These are phyloP conservation scores for Melaleuca alternifolia DNA, from an alignment of 345 rosid genomes.

Conservation along the genomic window DNA sequence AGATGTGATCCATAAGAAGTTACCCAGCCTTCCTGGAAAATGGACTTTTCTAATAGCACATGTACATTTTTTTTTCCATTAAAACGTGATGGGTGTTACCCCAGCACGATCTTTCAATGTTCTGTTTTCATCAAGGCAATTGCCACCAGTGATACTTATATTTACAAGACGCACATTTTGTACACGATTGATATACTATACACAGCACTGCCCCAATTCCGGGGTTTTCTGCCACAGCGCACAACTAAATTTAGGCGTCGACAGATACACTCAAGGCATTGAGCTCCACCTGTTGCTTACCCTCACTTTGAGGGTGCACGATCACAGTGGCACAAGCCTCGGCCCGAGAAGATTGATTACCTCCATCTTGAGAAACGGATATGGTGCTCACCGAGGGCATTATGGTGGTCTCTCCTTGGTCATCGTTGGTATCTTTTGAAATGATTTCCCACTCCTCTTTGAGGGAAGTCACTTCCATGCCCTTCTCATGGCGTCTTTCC, in stretches of 20 bases:
- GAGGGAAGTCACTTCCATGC: slow-evolving; percentile 61
- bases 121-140: not conserved
- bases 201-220: not conserved
- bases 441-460: slow-evolving; percentile 90
- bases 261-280: slow-evolving; percentile 64
- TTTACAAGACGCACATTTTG: not conserved
- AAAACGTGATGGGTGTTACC: not conserved
- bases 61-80: not conserved
- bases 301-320: slow-evolving; percentile 41
- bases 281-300: slow-evolving; percentile 64
- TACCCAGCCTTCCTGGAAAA: not conserved
- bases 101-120: not conserved
- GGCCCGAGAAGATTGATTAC: slow-evolving; percentile 18
- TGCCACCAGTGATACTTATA: not conserved
- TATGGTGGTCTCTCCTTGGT: not conserved
- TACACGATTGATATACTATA: not conserved
- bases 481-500: slow-evolving; percentile 49
- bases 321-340: slow-evolving; percentile 59
- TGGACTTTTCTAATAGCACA: not conserved
- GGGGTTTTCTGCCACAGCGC: not conserved
- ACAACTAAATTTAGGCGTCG: slow-evolving; percentile 22
- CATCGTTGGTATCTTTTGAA: slow-evolving; percentile 4
- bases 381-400: slow-evolving; percentile 37
- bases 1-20: not conserved
- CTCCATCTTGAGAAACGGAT: slow-evolving; percentile 33